Evolutionary conservation across 75 land plant genomes (phyloP).

Genomic region (Sequoiadendron giganteum): DNA sequence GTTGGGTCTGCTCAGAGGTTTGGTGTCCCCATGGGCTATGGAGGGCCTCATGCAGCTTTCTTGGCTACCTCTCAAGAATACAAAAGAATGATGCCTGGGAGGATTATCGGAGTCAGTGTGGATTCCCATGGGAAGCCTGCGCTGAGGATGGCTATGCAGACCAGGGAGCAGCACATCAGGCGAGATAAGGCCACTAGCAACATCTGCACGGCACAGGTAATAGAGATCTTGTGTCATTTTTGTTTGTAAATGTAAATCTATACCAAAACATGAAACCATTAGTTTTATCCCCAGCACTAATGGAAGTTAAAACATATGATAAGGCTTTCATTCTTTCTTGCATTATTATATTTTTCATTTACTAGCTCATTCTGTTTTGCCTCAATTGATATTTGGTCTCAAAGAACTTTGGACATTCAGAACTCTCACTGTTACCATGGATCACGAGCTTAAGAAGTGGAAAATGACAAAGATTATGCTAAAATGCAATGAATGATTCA

Average conservation of each 20-base stretch:
- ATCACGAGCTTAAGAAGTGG: background rate
- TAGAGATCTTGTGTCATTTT: background rate
- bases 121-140: conserved; percentile 94
- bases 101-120: conserved; percentile 95
- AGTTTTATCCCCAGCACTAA: background rate
- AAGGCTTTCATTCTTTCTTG: too few relatives aligned
- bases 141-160: conserved; percentile 98
- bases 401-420: background rate
- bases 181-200: conserved; percentile 99
- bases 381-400: background rate
- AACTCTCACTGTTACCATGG: background rate
- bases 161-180: conserved; percentile 92
- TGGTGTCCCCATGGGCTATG: conserved; percentile 99
- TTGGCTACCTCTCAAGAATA: conserved; percentile 97
- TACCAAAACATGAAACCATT: background rate
- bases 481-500: background rate
- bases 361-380: background rate
- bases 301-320: too few relatives aligned
- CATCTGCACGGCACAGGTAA: conserved; percentile 97
- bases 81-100: conserved; percentile 97
- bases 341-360: background rate
- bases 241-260: background rate
- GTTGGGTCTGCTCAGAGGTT: conserved; percentile 98
- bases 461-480: background rate
- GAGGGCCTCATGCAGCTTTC: conserved; percentile 99